A percentile compares a stretch with the other conserved stretches of the same genome.
These are phyloP conservation scores for Komagataella pseudopastoris DNA, from an alignment of 805 yeast species.

Conservation along the genomic window DNA sequence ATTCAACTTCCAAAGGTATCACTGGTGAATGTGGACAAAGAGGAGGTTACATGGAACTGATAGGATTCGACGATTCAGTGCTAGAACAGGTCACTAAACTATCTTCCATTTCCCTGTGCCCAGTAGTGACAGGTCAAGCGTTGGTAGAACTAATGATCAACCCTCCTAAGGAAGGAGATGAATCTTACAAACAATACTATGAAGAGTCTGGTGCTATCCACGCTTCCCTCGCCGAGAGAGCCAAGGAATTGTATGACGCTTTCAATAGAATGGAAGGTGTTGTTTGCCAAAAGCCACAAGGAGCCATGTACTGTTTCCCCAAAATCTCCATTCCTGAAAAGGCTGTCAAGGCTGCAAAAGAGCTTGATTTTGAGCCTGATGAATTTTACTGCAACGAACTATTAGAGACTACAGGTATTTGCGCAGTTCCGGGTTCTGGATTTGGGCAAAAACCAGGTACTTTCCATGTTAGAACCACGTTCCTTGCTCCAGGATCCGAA, in stretches of 20 bases:
- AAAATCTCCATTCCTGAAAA: constrained; percentile 47
- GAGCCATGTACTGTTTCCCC: constrained; percentile 98
- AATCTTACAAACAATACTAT: constrained; percentile 54
- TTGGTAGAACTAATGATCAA: constrained; percentile 85
- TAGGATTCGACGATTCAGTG: constrained; percentile 66
- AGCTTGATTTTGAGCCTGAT: constrained; percentile 51
- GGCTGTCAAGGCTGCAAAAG: constrained; percentile 49
- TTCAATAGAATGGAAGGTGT: constrained; percentile 73
- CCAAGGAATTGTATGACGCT: constrained; percentile 51
- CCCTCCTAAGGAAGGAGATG: constrained; percentile 76
- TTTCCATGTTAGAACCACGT: constrained; percentile 89
- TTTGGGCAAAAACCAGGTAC: constrained; percentile 90
- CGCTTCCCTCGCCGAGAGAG: constrained; percentile 46
- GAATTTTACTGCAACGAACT: constrained; percentile 81
- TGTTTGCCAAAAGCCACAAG: constrained; percentile 79
- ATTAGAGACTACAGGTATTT: constrained; percentile 82
- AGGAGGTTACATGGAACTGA: constrained; percentile 95
- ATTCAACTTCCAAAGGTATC: constrained; percentile 96
- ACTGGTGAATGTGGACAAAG: constrained; percentile 99
- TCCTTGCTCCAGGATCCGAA: constrained; percentile 87
- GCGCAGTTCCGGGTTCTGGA: constrained; percentile 96
- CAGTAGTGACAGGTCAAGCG: constrained; percentile 93
- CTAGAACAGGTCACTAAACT: constrained; percentile 64
- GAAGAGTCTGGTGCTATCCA: constrained; percentile 52
- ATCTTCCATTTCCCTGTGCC: constrained; percentile 84